Percentiles rank a stretch among this genome's conserved stretches.
phyloP scores from a whole-genome alignment of 768 basidiomycete genomes.

The Boletellus ananiceps region DNA sequence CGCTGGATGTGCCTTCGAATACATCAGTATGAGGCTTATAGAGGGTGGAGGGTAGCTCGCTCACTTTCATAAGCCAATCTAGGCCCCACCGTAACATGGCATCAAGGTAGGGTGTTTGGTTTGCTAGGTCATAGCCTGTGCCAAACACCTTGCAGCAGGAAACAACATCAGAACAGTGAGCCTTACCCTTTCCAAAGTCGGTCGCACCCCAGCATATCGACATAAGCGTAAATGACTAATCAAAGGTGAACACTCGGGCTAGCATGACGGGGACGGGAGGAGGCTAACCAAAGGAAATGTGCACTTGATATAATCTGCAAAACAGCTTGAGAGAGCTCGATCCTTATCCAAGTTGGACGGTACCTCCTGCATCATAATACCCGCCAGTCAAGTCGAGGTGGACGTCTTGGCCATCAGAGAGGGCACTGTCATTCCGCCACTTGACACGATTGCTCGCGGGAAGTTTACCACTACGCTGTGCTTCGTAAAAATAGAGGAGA shows the following conservation, averaged over 20 bases:
- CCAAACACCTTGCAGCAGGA: background rate
- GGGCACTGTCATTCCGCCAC: slow-evolving; percentile 83
- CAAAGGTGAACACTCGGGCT: background rate
- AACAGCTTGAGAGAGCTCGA: background rate
- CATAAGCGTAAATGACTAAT: slow-evolving; percentile 74
- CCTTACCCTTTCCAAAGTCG: slow-evolving; percentile 71
- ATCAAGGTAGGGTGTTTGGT: slow-evolving; percentile 90
- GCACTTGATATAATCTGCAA: slow-evolving; percentile 79
- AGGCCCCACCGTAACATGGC: slow-evolving; percentile 86
- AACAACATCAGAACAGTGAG: background rate
- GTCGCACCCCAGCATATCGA: slow-evolving; percentile 89
- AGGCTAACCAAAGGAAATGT: slow-evolving; percentile 72
- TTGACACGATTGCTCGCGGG: slow-evolving; percentile 64
- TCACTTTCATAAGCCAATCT: slow-evolving; percentile 86
- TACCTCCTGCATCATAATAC: slow-evolving; percentile 91
- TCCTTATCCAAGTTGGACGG: slow-evolving; percentile 12
- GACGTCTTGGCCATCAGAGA: slow-evolving; percentile 72
- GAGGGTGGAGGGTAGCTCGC: slow-evolving; percentile 6
- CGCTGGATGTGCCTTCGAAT: too few species aligned
- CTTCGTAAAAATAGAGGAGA: slow-evolving; percentile 86
- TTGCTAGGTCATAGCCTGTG: slow-evolving; percentile 74
- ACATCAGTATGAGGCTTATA: background rate
- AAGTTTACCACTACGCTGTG: slow-evolving; percentile 78
- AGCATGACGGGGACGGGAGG: background rate
- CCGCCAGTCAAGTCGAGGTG: slow-evolving; percentile 79